Conservation (phyloP, 2,329 filamentous ascomycete species). For the Pleurostoma richardsiae region DNA sequence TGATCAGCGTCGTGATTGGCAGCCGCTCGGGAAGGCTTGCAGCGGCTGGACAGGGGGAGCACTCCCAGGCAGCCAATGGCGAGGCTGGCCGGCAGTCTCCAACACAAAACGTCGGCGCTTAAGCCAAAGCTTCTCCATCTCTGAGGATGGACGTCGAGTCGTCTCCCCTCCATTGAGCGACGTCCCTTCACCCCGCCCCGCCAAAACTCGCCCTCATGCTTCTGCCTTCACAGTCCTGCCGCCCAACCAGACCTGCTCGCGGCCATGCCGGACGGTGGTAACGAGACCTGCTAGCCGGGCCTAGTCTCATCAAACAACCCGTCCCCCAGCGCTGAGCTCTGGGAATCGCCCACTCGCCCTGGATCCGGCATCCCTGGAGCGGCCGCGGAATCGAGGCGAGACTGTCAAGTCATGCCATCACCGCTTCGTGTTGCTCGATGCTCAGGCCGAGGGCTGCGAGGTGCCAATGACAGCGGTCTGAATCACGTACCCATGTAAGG, state of each 20-base stretch:
- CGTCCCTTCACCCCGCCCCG: too few species aligned
- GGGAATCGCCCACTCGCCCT: neutral
- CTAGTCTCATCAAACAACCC: neutral
- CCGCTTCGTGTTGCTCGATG: neutral
- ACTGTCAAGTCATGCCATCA: neutral
- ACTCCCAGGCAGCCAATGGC: too few species aligned
- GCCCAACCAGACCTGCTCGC: neutral
- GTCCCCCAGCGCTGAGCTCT: too few species aligned
- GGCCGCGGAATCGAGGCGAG: neutral
- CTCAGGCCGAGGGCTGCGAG: neutral
- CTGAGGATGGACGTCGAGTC: too few species aligned
- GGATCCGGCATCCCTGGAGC: neutral
- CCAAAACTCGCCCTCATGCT: neutral
- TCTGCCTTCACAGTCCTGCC: neutral
- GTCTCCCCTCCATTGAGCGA: too few species aligned
- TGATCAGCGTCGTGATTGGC: too few species aligned
- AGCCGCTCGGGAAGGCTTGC: too few species aligned
- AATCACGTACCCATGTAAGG: neutral
- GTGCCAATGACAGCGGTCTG: neutral
- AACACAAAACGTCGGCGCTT: too few species aligned
- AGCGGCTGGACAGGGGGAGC: too few species aligned
- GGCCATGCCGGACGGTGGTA: neutral
- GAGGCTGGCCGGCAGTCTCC: too few species aligned
- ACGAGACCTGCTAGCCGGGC: neutral
- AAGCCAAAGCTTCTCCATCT: too few species aligned